phyloP scores from a whole-genome alignment of 179 eudicot species.

The Silene vulgaris region DNA sequence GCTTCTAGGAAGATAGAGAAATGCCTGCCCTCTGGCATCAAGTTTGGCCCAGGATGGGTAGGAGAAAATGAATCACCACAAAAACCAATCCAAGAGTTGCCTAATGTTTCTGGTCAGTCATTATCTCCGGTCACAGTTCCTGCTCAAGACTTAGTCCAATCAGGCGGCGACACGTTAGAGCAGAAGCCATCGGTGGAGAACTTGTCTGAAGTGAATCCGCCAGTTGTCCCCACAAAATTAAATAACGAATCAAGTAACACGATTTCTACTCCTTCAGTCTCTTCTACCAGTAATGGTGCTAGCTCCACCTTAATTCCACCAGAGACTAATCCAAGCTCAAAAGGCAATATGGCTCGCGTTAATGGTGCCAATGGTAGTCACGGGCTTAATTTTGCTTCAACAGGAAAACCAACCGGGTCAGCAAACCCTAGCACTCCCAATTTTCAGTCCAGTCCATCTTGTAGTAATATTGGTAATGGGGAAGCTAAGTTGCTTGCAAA shows the following conservation, averaged over 20 bases:
- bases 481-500: slow-evolving; percentile 22
- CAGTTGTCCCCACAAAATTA: slow-evolving; percentile 19
- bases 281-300: slow-evolving; percentile 21
- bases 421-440: slow-evolving; percentile 16
- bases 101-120: slow-evolving; percentile 24
- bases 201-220: slow-evolving; percentile 8
- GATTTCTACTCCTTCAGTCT: slow-evolving; percentile 10
- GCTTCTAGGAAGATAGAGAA: slow-evolving; percentile 63
- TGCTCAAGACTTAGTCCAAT: slow-evolving; percentile 5
- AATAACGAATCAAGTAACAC: slow-evolving; percentile 13
- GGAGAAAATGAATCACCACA: slow-evolving; percentile 50
- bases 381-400: slow-evolving; percentile 27
- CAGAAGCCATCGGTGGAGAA: slow-evolving; percentile 20
- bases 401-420: slow-evolving; percentile 31
- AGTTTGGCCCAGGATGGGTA: slow-evolving; percentile 86
- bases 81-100: slow-evolving; percentile 23
- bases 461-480: slow-evolving; percentile 1
- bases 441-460: slow-evolving; percentile 21
- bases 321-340: slow-evolving; percentile 24
- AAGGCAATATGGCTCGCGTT: slow-evolving; percentile 21
- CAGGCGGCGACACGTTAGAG: slow-evolving; percentile 18
- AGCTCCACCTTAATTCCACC: slow-evolving; percentile 20
- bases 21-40: slow-evolving; percentile 52
- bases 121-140: slow-evolving; percentile 18
- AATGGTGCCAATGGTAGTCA: slow-evolving; percentile 35